Evolutionary conservation across 2,329 filamentous ascomycete genomes (phyloP), one percentile per base, ranked within the genome.

Genomic region (Exophiala dermatitidis): DNA sequence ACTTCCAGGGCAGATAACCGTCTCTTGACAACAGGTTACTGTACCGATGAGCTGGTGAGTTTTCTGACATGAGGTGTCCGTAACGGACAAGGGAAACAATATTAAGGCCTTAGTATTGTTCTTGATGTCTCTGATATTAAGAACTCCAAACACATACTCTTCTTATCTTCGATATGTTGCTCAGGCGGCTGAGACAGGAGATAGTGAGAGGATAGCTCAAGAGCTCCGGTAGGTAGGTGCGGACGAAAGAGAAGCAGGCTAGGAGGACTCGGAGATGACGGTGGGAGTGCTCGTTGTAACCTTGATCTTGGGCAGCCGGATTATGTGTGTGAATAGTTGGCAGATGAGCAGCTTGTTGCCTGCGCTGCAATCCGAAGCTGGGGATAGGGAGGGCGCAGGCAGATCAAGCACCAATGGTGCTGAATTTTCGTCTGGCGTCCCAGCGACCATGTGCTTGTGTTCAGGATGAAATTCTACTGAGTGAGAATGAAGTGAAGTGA

Each of bases 81-180:
- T 32, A 4, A 6, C 7, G n/a, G 29, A 30, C 19, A n/a, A 28
- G 30, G 42, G 19, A 46, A 50, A 59, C 50, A 57, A 55, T 58
- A 58, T 50, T 31, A 58, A 58, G 36, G 4, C n/a, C 48, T 58
- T 58, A 42, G 47, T 55, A 58, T 58, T 58, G 56, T 58, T 53
- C 52, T 45, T 37, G 46, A 45, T 53, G 56, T 58, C 56, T 58
- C 56, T 53, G 34, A 53, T 41, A 41, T 46, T 4, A 10, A n/a
- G 3, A 9, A 10, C 40, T 44, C 38, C 19, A 19, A 2, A 9
- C 10, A 28, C n/a, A 5, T 40, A 6, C 19, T 19, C 19, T 19
- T 19, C 19, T 19, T 19, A 19, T 19, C 19, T 19, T 19, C 19
- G 19, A 19, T 19, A 19, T 19, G 19, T 19, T 19, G 8, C 30